A percentile compares a stretch with the other conserved stretches of the same genome.
Evolutionary conservation across 73 alveolate species (phyloP).

Genomic region (Tetrahymena malaccensis): DNA sequence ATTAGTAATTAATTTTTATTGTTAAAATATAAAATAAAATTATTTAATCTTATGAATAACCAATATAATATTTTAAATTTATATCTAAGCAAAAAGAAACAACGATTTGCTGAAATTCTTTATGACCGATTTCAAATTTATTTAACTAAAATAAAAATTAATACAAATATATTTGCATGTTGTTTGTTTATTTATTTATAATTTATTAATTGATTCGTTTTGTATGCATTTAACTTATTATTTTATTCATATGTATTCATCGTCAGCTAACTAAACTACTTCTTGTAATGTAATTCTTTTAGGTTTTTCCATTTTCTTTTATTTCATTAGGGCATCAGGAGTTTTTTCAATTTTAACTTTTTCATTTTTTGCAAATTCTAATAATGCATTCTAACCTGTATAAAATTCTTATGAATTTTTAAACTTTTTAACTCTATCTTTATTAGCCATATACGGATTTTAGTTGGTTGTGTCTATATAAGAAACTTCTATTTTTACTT

Average conservation of each 20-base stretch:
- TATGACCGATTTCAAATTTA: no score
- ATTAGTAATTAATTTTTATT: no score
- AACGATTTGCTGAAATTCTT: no score
- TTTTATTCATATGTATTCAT: background rate
- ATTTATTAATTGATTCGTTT: no score
- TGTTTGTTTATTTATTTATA: no score
- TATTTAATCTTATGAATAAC: no score
- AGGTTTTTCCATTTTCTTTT: background rate
- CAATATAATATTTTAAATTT: no score
- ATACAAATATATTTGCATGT: no score
- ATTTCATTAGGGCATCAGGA: background rate
- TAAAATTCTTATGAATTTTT: background rate
- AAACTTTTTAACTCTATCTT: background rate
- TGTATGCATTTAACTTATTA: background rate
- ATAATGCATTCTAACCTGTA: background rate
- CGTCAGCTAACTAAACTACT: background rate
- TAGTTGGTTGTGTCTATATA: background rate
- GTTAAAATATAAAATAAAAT: no score
- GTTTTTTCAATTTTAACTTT: background rate
- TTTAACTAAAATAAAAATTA: no score
- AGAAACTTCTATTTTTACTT: background rate
- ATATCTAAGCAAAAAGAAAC: no score
- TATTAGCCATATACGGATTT: background rate
- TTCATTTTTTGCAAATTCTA: background rate
- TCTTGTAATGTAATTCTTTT: background rate